Conservation (phyloP, 192 early-diverging fungal genomes). For the Coemansia guatemalensis region DNA sequence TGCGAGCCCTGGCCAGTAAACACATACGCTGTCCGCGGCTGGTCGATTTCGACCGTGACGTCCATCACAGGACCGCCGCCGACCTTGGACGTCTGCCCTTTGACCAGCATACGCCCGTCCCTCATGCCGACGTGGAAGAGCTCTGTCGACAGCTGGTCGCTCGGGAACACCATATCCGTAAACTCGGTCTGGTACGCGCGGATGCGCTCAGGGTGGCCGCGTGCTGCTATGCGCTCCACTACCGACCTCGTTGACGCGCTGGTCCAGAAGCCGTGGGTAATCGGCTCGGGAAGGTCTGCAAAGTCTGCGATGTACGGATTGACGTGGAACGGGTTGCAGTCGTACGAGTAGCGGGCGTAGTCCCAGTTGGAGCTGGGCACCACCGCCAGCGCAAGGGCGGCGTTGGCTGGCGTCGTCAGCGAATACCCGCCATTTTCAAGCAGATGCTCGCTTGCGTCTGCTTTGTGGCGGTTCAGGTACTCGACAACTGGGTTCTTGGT, state of each 20-base stretch:
- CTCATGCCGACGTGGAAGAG: constrained; percentile 89
- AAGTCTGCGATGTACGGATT: constrained; percentile 88
- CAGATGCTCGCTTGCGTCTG: constrained; percentile 67
- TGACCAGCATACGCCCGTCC: constrained; percentile 89
- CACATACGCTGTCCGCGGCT: constrained; percentile 83
- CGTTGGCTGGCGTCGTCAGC: neutral
- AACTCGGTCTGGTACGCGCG: constrained; percentile 78
- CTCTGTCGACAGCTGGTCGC: constrained; percentile 78
- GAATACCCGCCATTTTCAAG: constrained; percentile 69
- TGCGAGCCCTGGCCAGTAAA: constrained; percentile 97
- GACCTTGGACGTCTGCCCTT: constrained; percentile 78
- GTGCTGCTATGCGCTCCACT: constrained; percentile 84
- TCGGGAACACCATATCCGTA: constrained; percentile 86
- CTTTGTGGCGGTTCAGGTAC: constrained; percentile 74
- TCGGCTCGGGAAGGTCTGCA: constrained; percentile 81
- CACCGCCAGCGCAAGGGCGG: neutral
- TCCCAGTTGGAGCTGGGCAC: constrained; percentile 75
- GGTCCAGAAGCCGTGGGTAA: constrained; percentile 96
- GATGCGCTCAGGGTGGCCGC: constrained; percentile 81
- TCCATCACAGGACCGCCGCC: constrained; percentile 59
- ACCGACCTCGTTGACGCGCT: constrained; percentile 85
- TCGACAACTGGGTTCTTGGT: constrained; percentile 80
- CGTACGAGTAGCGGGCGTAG: constrained; percentile 76
- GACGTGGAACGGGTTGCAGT: constrained; percentile 89
- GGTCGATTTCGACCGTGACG: constrained; percentile 84